Conservation (phyloP, 176 grass and related monocot genomes). For the Saccharum spontaneum region DNA sequence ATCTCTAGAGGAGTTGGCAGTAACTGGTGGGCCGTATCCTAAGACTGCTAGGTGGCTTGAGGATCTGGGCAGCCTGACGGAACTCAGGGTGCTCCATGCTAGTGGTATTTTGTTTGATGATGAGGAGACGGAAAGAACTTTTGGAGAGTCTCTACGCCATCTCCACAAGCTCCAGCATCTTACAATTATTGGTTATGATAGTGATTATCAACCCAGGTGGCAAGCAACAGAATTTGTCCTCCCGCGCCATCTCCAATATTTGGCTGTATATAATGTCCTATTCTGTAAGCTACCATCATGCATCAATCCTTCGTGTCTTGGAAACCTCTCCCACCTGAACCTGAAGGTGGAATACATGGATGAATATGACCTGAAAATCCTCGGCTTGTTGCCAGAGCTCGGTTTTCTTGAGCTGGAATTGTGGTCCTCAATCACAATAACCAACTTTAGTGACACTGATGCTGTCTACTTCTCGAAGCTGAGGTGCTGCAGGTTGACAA, state of each 20-base stretch:
- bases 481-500: background rate
- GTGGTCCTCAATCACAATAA: background rate
- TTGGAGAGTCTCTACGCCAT: background rate
- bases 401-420: background rate
- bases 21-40: too few species aligned
- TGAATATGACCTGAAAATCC: background rate
- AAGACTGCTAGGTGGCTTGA: background rate
- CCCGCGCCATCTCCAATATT: background rate
- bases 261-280: too few species aligned
- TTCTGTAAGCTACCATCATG: background rate
- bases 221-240: background rate
- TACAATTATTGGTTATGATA: background rate
- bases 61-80: background rate
- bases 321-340: background rate
- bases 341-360: accelerated
- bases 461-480: background rate
- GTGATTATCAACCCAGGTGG: too few species aligned
- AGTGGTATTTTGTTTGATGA: background rate
- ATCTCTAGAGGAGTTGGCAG: background rate
- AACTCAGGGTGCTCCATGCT: background rate
- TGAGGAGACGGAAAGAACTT: background rate
- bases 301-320: background rate
- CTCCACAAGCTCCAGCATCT: background rate
- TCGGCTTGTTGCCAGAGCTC: background rate
- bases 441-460: background rate